Percentiles rank a stretch among this genome's conserved stretches.
Evolutionary conservation across 225 moss, liverwort and hornwort genomes (phyloP).

Genomic region (Polytrichum commune): DNA sequence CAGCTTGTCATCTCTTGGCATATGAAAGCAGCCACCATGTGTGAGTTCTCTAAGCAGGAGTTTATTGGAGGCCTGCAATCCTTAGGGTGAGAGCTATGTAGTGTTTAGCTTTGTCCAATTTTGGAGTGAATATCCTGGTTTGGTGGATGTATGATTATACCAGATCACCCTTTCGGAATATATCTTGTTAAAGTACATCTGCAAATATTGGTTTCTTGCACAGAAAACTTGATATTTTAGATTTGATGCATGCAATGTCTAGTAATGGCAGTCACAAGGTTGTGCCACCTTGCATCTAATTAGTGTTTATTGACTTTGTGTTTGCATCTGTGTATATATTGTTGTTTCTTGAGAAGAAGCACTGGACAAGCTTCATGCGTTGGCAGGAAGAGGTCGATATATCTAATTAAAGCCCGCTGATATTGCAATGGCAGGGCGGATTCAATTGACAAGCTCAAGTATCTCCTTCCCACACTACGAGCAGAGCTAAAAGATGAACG

Average conservation of each 20-base stretch:
- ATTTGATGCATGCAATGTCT: too few relatives aligned
- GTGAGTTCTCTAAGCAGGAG: conserved; percentile 96
- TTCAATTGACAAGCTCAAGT: conserved; percentile 86
- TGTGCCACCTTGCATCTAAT: too few relatives aligned
- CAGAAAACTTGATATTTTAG: too few relatives aligned
- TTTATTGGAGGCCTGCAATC: conserved; percentile 85
- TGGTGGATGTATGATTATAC: too few relatives aligned
- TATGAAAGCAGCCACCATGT: conserved; percentile 98
- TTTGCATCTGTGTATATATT: too few relatives aligned
- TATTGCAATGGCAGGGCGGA: conserved; percentile 60
- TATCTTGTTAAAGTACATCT: too few relatives aligned
- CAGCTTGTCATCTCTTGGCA: conserved; percentile 97
- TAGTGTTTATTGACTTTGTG: too few relatives aligned
- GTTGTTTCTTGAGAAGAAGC: not conserved
- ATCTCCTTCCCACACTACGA: conserved; percentile 68
- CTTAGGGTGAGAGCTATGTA: conserved; percentile 64
- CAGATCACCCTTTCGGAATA: too few relatives aligned
- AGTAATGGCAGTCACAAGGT: too few relatives aligned
- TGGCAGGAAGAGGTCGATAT: not conserved
- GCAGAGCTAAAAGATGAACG: conserved; percentile 90
- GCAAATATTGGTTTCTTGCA: too few relatives aligned
- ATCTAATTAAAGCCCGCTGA: not conserved
- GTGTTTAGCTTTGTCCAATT: not conserved
- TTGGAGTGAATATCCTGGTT: too few relatives aligned
- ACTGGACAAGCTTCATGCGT: too few relatives aligned